phyloP scores from a whole-genome alignment of 2,329 filamentous ascomycete genomes.

The Simplicillium sp. region DNA sequence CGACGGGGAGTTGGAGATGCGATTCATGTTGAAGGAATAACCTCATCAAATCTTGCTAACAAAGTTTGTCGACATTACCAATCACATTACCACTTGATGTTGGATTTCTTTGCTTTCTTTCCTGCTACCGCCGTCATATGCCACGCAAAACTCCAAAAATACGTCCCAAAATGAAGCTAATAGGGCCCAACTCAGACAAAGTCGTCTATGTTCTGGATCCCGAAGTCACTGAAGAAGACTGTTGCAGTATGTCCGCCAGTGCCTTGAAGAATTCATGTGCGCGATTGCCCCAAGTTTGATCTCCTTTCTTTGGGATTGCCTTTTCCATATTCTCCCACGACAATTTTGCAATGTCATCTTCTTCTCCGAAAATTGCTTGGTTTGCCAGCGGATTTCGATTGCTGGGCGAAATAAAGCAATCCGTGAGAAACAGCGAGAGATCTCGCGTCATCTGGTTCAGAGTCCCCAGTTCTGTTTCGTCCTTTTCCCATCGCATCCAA shows the following conservation, averaged over 20 bases:
- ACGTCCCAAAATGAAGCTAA: background rate
- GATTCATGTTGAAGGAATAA: too few species aligned
- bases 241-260: conserved; percentile 12
- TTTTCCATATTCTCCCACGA: conserved; percentile 22
- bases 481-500: conserved; percentile 22
- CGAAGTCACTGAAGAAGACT: conserved; percentile 11
- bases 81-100: too few species aligned
- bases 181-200: background rate
- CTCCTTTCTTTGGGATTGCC: conserved; percentile 11
- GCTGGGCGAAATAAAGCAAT: conserved; percentile 17
- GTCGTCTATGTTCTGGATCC: conserved; percentile 1
- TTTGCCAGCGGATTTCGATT: background rate
- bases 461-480: conserved; percentile 17
- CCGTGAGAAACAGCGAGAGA: conserved; percentile 14
- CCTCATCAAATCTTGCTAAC: too few species aligned
- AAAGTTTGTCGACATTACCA: too few species aligned
- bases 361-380: conserved; percentile 2
- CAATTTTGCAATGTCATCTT: conserved; percentile 19
- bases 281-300: conserved; percentile 20
- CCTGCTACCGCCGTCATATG: too few species aligned
- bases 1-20: too few species aligned
- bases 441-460: conserved; percentile 16
- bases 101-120: too few species aligned
- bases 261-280: conserved; percentile 17
- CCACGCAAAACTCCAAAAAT: too few species aligned